Evolutionary conservation across 2,329 filamentous ascomycete species (phyloP).

Genomic region (Bisporella sp.): DNA sequence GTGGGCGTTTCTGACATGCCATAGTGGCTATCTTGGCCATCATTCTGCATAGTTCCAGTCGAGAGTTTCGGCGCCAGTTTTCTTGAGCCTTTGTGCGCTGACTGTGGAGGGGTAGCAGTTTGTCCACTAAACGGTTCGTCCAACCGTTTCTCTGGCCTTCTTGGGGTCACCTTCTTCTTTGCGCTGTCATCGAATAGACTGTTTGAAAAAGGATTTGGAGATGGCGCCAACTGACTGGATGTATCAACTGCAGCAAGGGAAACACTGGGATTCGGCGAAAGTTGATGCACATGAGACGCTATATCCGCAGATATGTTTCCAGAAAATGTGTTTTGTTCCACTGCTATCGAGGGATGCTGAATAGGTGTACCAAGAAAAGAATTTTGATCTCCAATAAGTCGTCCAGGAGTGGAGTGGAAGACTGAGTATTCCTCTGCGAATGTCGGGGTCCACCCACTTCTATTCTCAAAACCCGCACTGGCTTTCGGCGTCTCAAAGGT

Average conservation of each 20-base stretch:
- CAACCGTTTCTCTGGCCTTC: slow-evolving; percentile 29
- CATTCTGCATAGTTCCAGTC: slow-evolving; percentile 25
- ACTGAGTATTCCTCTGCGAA: slow-evolving; percentile 61
- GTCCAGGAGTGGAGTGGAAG: slow-evolving; percentile 57
- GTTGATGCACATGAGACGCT: slow-evolving; percentile 56
- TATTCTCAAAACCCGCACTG: slow-evolving; percentile 40
- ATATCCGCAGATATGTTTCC: slow-evolving; percentile 44
- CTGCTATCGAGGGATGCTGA: slow-evolving; percentile 10
- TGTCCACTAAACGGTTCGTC: slow-evolving; percentile 33
- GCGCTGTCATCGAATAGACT: slow-evolving; percentile 21
- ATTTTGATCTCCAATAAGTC: slow-evolving; percentile 34
- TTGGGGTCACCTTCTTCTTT: slow-evolving; percentile 32
- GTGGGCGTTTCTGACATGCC: slow-evolving; percentile 19
- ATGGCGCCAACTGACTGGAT: slow-evolving; percentile 50
- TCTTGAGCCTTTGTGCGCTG: slow-evolving; percentile 46
- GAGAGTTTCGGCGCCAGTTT: slow-evolving; percentile 40
- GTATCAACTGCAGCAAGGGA: slow-evolving; percentile 54
- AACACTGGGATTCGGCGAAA: slow-evolving; percentile 45
- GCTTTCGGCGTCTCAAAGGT: slow-evolving; percentile 48
- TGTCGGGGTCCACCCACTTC: slow-evolving; percentile 49
- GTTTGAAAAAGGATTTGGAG: slow-evolving; percentile 34
- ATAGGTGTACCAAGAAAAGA: slow-evolving; percentile 20
- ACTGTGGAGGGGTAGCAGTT: slow-evolving; percentile 54
- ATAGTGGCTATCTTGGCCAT: slow-evolving; percentile 20
- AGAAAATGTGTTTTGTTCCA: slow-evolving; percentile 32